A percentile compares a stretch with the other conserved stretches of the same genome.
Conservation (phyloP, 2,329 filamentous ascomycete species). For the Epicoccum sorghinum region DNA sequence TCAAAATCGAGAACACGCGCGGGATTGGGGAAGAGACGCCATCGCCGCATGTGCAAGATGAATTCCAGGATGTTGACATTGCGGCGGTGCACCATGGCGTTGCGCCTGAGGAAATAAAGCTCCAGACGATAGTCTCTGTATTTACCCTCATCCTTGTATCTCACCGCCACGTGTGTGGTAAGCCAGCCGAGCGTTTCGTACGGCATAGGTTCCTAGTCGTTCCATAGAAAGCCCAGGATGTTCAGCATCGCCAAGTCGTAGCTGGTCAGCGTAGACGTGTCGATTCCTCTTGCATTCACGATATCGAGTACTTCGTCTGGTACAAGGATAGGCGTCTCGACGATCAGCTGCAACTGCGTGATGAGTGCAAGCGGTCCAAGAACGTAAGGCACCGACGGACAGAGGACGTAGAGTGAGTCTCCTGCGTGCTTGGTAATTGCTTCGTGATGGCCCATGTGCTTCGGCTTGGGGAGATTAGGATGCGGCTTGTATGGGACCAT, state of each 20-base stretch:
- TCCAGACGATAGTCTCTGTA: constrained; percentile 4
- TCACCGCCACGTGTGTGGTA: background rate
- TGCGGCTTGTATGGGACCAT: background rate
- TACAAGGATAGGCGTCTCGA: background rate
- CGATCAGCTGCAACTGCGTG: constrained; percentile 6
- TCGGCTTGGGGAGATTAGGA: background rate
- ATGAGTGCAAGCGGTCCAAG: constrained; percentile 1
- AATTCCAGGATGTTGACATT: constrained; percentile 14
- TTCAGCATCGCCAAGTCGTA: constrained; percentile 6
- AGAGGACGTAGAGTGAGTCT: constrained; percentile 4
- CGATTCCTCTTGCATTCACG: background rate
- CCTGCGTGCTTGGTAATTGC: constrained; percentile 5
- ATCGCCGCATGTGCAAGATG: constrained; percentile 9
- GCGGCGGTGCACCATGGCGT: constrained; percentile 1
- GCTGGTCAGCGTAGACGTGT: background rate
- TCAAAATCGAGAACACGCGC: constrained; percentile 1
- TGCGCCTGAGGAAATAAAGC: constrained; percentile 8
- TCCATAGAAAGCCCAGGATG: constrained; percentile 9
- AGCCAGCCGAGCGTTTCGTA: background rate
- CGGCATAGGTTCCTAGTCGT: constrained; percentile 6
- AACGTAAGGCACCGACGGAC: constrained; percentile 6
- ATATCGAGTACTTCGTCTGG: constrained; percentile 1
- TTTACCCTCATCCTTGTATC: background rate
- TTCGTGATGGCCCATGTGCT: background rate
- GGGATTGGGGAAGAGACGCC: constrained; percentile 11